phyloP scores from a whole-genome alignment of 768 basidiomycete genomes.

The Epithele typhae region DNA sequence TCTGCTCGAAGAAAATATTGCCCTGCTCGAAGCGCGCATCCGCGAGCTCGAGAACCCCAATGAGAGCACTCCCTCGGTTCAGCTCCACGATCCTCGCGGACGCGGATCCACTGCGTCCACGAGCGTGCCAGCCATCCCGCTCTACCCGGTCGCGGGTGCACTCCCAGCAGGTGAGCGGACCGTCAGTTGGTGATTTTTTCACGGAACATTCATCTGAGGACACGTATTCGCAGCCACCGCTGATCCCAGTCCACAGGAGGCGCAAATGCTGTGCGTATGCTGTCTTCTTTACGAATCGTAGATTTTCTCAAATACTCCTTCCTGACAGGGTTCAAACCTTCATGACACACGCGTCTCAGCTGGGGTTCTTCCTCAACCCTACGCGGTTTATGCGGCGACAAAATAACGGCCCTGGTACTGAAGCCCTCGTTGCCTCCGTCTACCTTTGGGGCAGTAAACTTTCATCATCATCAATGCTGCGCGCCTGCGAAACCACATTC shows the following conservation, averaged over 20 bases:
- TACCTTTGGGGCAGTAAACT: slow-evolving; percentile 34
- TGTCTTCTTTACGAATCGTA: no score
- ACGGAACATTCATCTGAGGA: no score
- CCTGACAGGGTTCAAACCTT: slow-evolving; percentile 54
- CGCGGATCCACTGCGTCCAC: not conserved
- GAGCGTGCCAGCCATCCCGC: not conserved
- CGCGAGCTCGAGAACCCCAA: slow-evolving; percentile 30
- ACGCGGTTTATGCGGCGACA: slow-evolving; percentile 35
- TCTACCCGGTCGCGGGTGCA: no score
- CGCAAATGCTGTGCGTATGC: slow-evolving; percentile 9
- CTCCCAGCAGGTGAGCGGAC: no score
- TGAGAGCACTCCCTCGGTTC: slow-evolving; percentile 11
- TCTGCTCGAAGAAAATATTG: slow-evolving; percentile 57
- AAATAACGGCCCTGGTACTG: slow-evolving; percentile 25
- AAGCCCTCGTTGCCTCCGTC: slow-evolving; percentile 39
- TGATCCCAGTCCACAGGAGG: slow-evolving; percentile 6
- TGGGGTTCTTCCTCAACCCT: slow-evolving; percentile 64
- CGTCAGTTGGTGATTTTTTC: no score
- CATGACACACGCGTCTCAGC: slow-evolving; percentile 48
- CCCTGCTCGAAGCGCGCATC: slow-evolving; percentile 53
- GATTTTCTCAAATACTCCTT: not conserved
- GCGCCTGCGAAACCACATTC: slow-evolving; percentile 23
- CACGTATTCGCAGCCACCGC: no score
- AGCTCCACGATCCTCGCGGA: slow-evolving; percentile 13
- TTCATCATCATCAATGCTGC: slow-evolving; percentile 19